Conservation (phyloP, 2,329 filamentous ascomycete species). For the Cladosporium austrohemisphaericum region DNA sequence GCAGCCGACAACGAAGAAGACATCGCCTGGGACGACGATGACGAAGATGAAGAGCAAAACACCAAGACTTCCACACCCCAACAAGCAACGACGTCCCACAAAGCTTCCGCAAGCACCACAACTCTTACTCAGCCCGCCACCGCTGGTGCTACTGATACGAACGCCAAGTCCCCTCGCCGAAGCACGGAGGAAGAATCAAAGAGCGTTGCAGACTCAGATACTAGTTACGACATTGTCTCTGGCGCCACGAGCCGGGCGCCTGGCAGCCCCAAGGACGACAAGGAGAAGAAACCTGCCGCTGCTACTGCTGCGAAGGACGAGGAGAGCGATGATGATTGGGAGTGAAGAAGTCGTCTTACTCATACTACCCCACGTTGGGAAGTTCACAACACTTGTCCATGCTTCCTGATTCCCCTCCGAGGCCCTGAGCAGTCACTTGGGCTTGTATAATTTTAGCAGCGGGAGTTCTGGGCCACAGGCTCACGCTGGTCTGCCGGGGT, state of each 20-base stretch:
- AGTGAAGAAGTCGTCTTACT: no score
- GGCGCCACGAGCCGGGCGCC: slow-evolving; percentile 75
- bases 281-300: no score
- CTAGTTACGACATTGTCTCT: slow-evolving; percentile 86
- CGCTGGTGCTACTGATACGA: slow-evolving; percentile 14
- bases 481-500: no score
- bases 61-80: slow-evolving; percentile 37
- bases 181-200: slow-evolving; percentile 76
- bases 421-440: no score
- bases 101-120: slow-evolving; percentile 27
- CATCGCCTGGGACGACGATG: slow-evolving; percentile 69
- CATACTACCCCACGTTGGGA: no score
- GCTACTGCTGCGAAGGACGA: slow-evolving; percentile 22
- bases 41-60: slow-evolving; percentile 53
- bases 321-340: slow-evolving; percentile 37
- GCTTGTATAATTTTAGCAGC: no score
- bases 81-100: slow-evolving; percentile 17
- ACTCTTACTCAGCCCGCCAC: slow-evolving; percentile 27
- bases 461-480: no score
- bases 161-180: slow-evolving; percentile 54
- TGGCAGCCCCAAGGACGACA: slow-evolving; percentile 56
- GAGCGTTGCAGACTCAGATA: slow-evolving; percentile 87
- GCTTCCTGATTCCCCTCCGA: no score
- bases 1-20: slow-evolving; percentile 70
- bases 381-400: no score